phyloP scores from a whole-genome alignment of 768 basidiomycete genomes.

The Lyophyllum decastes region DNA sequence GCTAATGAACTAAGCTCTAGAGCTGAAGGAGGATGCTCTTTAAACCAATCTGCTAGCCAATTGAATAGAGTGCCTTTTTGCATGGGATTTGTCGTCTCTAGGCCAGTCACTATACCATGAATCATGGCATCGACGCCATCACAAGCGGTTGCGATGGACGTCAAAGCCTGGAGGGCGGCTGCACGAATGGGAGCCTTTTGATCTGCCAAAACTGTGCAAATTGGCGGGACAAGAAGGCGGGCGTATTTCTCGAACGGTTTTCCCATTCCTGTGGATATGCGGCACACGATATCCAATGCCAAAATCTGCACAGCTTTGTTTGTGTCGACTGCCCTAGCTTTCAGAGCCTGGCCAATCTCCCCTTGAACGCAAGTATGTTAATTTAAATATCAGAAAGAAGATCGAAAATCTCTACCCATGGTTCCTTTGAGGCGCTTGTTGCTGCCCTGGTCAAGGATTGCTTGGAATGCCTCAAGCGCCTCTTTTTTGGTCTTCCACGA shows the following conservation, averaged over 20 bases:
- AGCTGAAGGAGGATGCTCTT: slow-evolving; percentile 53
- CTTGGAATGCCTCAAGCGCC: slow-evolving; percentile 82
- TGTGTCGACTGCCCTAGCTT: slow-evolving; percentile 84
- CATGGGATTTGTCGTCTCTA: slow-evolving; percentile 87
- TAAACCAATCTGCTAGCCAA: slow-evolving; percentile 84
- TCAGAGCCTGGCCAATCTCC: slow-evolving; percentile 88
- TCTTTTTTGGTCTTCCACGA: slow-evolving; percentile 98
- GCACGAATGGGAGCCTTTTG: slow-evolving; percentile 87
- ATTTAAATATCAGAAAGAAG: slow-evolving; percentile 5
- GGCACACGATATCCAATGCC: slow-evolving; percentile 87
- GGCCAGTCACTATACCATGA: slow-evolving; percentile 69
- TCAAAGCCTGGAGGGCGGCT: slow-evolving; percentile 76
- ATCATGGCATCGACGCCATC: slow-evolving; percentile 85
- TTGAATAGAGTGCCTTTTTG: slow-evolving; percentile 77
- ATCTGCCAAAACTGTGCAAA: slow-evolving; percentile 87
- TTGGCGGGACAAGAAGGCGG: slow-evolving; percentile 71
- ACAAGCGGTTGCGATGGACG: slow-evolving; percentile 81
- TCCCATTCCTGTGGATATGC: slow-evolving; percentile 93
- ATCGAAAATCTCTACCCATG: slow-evolving; percentile 63
- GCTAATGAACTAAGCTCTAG: slow-evolving; percentile 76
- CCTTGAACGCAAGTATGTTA: slow-evolving; percentile 43
- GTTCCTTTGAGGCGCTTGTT: slow-evolving; percentile 91
- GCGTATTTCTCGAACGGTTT: slow-evolving; percentile 91
- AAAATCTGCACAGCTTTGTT: slow-evolving; percentile 93
- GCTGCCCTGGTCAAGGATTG: slow-evolving; percentile 82